Evolutionary conservation across 768 basidiomycete species (phyloP), one percentile per base, ranked within the genome.

Genomic region (Boletus bicolor): DNA sequence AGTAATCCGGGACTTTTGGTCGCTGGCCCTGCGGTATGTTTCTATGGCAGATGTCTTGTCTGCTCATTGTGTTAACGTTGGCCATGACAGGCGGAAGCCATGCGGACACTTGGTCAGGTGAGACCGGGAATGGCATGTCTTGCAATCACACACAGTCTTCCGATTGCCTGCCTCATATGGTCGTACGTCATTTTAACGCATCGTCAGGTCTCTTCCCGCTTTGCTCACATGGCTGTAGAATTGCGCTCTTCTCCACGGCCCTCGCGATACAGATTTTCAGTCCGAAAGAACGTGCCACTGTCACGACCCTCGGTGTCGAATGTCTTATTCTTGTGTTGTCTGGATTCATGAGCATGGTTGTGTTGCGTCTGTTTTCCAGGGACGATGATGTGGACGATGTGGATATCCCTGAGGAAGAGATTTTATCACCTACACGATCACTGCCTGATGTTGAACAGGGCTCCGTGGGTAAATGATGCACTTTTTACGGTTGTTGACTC

Each of bases 71-170:
- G 17, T 14, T 49, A 21, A 42, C 5, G 2, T 30, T 39, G 21
- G 5, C 12, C 5, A n/a, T 19, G 46, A 46, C 35, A 63, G 61
- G 26, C 44, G 6, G 36, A 50, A 14, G 39, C 38, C 14, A 46
- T 63, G 53, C 32, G 34, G 44, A 45, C 36, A 0, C 39, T 63
- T n/a, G 44, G 48, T 19, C 49, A 55, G n/a, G 36, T 32, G 5
- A 36, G 37, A 37, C 38, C 14, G 9, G 62, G 57, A 4, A 52
- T 62, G 44, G 32, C 47, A 1, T 43, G 51, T 5, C 49, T 63
- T 38, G 53, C 62, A 6, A 60, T 64, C 34, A 58, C 53, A 7
- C 61, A 63, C 28, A 51, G 62, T 38, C 58, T 64, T 5, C 62
- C 62, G 0, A 41, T 53, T 4, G 57, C 62, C 7, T 50, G 42